Base-by-base conservation (phyloP, 805 yeast species). In the Candida loeiensis region DNA sequence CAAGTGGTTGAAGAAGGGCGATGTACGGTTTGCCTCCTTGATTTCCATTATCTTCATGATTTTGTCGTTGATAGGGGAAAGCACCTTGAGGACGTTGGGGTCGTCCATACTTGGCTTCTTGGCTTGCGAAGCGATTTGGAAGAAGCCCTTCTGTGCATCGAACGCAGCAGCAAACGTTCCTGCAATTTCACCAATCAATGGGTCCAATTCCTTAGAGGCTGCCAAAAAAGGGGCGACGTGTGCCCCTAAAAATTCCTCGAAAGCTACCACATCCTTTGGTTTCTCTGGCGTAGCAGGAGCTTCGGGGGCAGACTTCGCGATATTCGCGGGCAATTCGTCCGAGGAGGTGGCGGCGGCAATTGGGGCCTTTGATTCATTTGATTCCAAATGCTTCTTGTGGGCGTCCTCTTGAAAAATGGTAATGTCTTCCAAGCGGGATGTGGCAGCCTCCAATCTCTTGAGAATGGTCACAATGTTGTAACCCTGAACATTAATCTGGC, bases 351-450 rank as follows among this genome's bases (percentile, higher is more conserved):
- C 21, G 9, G 25, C 13, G 27, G 37, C 27, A 31, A 13, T 6
- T 7, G n/a, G n/a, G 14, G 24, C 15, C n/a, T 12, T 17, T 17
- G 27, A n/a, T n/a, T n/a, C n/a, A n/a, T n/a, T 4, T 14, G 16
- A 16, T 8, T 30, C 25, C 27, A 36, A 36, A 34, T 15, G 38
- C 26, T 36, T 36, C 27, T 64, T 66, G 38, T 68, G 54, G 35
- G 76, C 70, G 27, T 77, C 79, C 51, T 82, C 86, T 56, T 87
- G 95, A 59, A 74, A 81, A 39, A 84, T 74, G 21, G 95, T 86
- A 34, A 89, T 80, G 59, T 89, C 96, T 56, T 89, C 97, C 50
- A 89, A 77, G 36, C 97, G 79, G 4, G 95, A 82, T 7, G 97
- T 87, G 25, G 96, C 96, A 12, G 95, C 91, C 61, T 89, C 97